phyloP scores from a whole-genome alignment of 352 stramenopile species.

The Pythium brachiatum region DNA sequence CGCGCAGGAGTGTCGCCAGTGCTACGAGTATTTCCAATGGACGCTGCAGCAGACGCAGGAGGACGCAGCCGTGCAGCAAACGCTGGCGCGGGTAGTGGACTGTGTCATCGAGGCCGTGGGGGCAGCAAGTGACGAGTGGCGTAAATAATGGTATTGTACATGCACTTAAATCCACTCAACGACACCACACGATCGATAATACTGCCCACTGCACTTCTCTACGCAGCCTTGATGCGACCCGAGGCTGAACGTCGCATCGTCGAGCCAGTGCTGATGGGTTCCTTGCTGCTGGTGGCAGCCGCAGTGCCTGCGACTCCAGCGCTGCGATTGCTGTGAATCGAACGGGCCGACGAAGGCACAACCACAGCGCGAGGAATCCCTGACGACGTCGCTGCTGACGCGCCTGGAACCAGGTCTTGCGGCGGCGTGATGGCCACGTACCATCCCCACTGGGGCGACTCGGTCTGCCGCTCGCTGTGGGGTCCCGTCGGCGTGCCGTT shows the following conservation, averaged over 20 bases:
- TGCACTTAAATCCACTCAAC: not conserved
- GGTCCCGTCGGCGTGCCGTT: not conserved
- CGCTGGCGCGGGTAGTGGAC: constrained; percentile 21
- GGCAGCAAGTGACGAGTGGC: not conserved
- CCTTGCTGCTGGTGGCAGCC: not conserved
- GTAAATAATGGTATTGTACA: constrained; percentile 7
- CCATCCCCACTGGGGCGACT: constrained; percentile 85
- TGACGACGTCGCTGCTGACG: not conserved
- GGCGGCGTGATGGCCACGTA: constrained; percentile 85
- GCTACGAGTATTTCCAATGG: constrained; percentile 55
- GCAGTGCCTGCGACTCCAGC: not conserved
- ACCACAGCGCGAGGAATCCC: constrained; percentile 2
- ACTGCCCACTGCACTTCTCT: not conserved
- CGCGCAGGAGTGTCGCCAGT: constrained; percentile 44
- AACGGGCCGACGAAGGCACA: not conserved
- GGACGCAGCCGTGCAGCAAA: constrained; percentile 22
- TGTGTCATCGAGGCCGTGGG: constrained; percentile 4
- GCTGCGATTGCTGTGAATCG: no score
- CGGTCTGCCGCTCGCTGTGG: constrained; percentile 36
- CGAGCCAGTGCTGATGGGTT: not conserved
- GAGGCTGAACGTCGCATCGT: constrained; percentile 26
- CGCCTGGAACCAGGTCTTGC: constrained; percentile 43
- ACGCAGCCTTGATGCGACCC: constrained; percentile 24
- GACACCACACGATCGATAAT: not conserved
- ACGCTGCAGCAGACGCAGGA: constrained; percentile 31